phyloP scores from a whole-genome alignment of 176 grass and related monocot species.

The Canna indica region DNA sequence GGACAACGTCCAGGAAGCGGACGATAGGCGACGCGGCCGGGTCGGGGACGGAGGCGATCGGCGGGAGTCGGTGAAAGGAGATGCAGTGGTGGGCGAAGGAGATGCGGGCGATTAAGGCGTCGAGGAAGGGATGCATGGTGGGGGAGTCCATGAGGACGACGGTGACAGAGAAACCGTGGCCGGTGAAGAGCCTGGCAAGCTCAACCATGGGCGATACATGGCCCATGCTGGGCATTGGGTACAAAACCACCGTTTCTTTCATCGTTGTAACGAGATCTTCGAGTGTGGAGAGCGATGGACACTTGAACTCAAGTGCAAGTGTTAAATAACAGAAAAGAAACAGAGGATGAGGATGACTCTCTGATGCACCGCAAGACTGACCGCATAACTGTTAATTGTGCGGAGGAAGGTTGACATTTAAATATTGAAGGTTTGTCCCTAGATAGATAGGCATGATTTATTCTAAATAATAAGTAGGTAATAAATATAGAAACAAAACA shows the following conservation, averaged over 20 bases:
- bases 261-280: too few relatives aligned
- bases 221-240: constrained; percentile 22
- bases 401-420: too few relatives aligned
- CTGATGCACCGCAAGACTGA: too few relatives aligned
- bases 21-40: neutral
- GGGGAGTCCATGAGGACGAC: constrained; percentile 29
- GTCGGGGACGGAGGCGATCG: neutral
- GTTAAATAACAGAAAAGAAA: too few relatives aligned
- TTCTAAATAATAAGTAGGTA: too few relatives aligned
- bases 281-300: too few relatives aligned
- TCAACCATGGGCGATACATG: constrained; percentile 35
- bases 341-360: too few relatives aligned
- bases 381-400: too few relatives aligned
- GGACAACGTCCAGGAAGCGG: constrained; percentile 5
- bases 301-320: too few relatives aligned
- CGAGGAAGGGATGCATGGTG: neutral
- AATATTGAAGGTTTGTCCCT: too few relatives aligned
- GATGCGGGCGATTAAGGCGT: neutral
- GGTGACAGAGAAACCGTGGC: constrained; percentile 25
- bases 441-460: too few relatives aligned
- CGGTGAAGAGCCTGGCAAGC: constrained; percentile 30
- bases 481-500: too few relatives aligned
- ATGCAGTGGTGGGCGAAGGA: constrained; percentile 21
- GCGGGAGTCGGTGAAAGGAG: constrained; percentile 22
- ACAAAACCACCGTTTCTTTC: constrained; percentile 31